Percentiles rank a stretch among this genome's conserved stretches.
These are phyloP conservation scores for Sarocladium oryzae DNA, from an alignment of 2,329 filamentous ascomycete species.

Conservation along the genomic window DNA sequence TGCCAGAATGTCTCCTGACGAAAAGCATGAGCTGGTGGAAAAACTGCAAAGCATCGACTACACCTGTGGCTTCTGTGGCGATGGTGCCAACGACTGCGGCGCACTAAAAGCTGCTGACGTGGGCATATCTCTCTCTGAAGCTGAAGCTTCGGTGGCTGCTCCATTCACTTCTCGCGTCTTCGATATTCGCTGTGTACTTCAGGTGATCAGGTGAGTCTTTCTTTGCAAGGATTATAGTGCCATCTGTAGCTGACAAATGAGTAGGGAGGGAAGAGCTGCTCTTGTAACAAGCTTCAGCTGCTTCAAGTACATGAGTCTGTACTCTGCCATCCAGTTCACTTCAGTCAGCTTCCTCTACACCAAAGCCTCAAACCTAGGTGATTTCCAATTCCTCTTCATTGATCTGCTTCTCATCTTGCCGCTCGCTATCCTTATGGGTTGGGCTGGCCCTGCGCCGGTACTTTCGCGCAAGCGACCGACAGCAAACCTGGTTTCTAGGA, in stretches of 20 bases:
- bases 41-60: constrained; percentile 96
- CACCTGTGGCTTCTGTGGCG: constrained; percentile 91
- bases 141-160: constrained; percentile 95
- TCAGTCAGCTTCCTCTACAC: constrained; percentile 95
- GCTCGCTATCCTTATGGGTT: constrained; percentile 98
- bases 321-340: constrained; percentile 98
- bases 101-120: constrained; percentile 96
- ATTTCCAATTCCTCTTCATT: constrained; percentile 97
- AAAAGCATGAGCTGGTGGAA: constrained; percentile 96
- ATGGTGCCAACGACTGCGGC: constrained; percentile 95
- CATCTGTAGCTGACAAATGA: constrained; percentile 20
- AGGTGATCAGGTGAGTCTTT: constrained; percentile 69
- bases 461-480: constrained; percentile 83
- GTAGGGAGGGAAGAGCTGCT: constrained; percentile 81
- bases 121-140: constrained; percentile 92
- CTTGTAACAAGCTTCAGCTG: constrained; percentile 98
- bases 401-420: constrained; percentile 88
- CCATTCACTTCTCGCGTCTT: constrained; percentile 95
- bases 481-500: constrained; percentile 84
- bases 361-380: constrained; percentile 86
- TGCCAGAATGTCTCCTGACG: constrained; percentile 96
- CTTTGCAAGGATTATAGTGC: too few relatives aligned
- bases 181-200: constrained; percentile 90
- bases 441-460: constrained; percentile 75
- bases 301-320: constrained; percentile 99